Conservation (phyloP, 768 basidiomycete species). For the Podaxis sp. region DNA sequence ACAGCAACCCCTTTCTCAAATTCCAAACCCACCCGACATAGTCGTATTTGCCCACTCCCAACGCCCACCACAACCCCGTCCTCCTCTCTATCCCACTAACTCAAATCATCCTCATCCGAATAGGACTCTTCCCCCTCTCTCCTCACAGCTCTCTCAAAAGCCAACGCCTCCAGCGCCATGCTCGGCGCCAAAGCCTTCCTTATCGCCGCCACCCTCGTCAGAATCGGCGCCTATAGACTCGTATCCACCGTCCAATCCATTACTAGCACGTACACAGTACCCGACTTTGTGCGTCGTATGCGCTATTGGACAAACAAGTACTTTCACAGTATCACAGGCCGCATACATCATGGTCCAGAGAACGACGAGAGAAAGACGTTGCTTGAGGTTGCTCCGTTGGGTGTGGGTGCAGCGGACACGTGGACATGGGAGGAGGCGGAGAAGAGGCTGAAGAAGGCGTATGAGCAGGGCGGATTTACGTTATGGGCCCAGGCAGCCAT, state of each 20-base stretch:
- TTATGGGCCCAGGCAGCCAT: slow-evolving; percentile 53
- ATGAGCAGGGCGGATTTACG: slow-evolving; percentile 55
- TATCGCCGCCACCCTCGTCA: slow-evolving; percentile 62
- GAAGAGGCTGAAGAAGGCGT: slow-evolving; percentile 52
- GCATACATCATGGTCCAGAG: slow-evolving; percentile 47
- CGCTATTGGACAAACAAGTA: background rate
- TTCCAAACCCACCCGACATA: slow-evolving; percentile 4
- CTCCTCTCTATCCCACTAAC: slow-evolving; percentile 14
- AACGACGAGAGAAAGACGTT: slow-evolving; percentile 27
- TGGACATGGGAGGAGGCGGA: slow-evolving; percentile 60
- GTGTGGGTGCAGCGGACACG: slow-evolving; percentile 25
- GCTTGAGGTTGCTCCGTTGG: slow-evolving; percentile 20
- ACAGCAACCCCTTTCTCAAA: background rate
- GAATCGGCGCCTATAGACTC: slow-evolving; percentile 42
- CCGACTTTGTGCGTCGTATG: slow-evolving; percentile 24
- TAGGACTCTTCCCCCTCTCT: slow-evolving; percentile 30
- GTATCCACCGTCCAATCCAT: slow-evolving; percentile 50
- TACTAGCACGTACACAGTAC: slow-evolving; percentile 57
- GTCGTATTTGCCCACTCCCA: slow-evolving; percentile 8
- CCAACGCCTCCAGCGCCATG: slow-evolving; percentile 48
- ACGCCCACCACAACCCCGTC: slow-evolving; percentile 10
- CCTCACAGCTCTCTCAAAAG: slow-evolving; percentile 36
- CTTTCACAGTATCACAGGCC: slow-evolving; percentile 47
- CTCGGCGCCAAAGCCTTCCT: slow-evolving; percentile 64
- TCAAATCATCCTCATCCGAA: slow-evolving; percentile 22